Conservation (phyloP, 768 basidiomycete species). For the Termitomyces sp. region DNA sequence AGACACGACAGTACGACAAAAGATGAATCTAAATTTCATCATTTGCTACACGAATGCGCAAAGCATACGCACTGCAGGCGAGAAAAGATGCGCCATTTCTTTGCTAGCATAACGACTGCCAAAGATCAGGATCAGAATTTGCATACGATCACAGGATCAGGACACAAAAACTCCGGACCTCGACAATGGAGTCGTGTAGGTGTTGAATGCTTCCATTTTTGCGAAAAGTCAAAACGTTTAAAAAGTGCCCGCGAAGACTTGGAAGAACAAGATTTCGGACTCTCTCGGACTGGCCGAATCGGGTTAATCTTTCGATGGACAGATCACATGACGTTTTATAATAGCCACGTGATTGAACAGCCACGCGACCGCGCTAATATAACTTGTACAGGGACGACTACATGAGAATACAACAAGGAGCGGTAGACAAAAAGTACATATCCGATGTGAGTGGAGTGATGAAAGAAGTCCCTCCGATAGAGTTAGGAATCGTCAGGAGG, state of each 20-base stretch:
- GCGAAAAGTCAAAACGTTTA: not conserved
- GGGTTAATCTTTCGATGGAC: not conserved
- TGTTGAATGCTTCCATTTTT: constrained; percentile 56
- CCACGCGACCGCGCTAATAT: not conserved
- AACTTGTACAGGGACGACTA: not conserved
- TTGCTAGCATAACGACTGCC: constrained; percentile 96
- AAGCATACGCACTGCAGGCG: constrained; percentile 63
- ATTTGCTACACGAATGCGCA: not conserved
- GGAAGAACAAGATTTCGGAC: constrained; percentile 2
- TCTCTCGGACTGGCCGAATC: not conserved
- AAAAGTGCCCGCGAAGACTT: not conserved
- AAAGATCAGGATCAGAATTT: constrained; percentile 5
- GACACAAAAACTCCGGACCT: constrained; percentile 38
- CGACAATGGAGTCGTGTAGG: constrained; percentile 77
- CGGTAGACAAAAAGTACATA: constrained; percentile 1
- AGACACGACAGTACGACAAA: not conserved
- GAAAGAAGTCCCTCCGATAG: not conserved
- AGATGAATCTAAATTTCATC: not conserved
- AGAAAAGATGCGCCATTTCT: constrained; percentile 97
- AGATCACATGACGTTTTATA: not conserved
- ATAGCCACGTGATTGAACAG: not conserved
- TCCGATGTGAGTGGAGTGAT: not conserved
- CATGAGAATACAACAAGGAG: not conserved
- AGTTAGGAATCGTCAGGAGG: not conserved
- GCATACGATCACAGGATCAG: not conserved